Base-by-base conservation (phyloP, 495 filamentous ascomycete species). In the Friedmanniomyces endolithicus region DNA sequence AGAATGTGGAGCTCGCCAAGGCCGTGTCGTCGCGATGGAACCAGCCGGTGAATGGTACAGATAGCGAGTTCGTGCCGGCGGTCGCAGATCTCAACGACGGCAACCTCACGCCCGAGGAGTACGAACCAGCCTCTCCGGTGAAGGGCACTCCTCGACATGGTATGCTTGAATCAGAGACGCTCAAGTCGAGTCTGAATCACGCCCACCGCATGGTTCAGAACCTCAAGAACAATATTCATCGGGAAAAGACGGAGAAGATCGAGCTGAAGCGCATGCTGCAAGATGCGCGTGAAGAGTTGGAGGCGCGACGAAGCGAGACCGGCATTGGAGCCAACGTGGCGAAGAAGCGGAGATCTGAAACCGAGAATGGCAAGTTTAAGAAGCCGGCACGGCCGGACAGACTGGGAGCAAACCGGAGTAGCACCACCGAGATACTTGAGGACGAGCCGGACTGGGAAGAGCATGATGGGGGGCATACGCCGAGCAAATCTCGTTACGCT, bases 241-340 rank as follows among this genome's bases (percentile, higher is more conserved):
- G 92, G 24, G 92, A 98, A 70, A 98, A 95, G 77, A 94, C 90
- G 0, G 92, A 98, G 67, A 98, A 95, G 73, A 78, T 95, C 22
- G 92, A 98, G 66, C 76, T 96, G 45, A 90, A 86, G 68, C 85
- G 94, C 52, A 87, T 98, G 81, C 77, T 98, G 29, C 94, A 95
- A 72, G 92, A 98, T 59, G 85, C 89, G 34, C 81, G 92, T 25
- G 92, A 98, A 67, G 94, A 98, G 62, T 69, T 98, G 23, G 92
- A 97, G 70, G 76, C 79, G 57, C 70, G 83, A 29, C 80, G 89
- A 52, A 75, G 68, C 47, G 86, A 89, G 22, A 50, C 12, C 25
- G 67, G 68, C 37, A 62, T 65, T 24, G 73, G 74, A 14, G 69
- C 70, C 33, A 74, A 71, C 22, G 69, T 71, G 29, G 71, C 65